These are phyloP conservation scores for Exophiala dermatitidis DNA, from an alignment of 2,329 filamentous ascomycete species.

Conservation along the genomic window DNA sequence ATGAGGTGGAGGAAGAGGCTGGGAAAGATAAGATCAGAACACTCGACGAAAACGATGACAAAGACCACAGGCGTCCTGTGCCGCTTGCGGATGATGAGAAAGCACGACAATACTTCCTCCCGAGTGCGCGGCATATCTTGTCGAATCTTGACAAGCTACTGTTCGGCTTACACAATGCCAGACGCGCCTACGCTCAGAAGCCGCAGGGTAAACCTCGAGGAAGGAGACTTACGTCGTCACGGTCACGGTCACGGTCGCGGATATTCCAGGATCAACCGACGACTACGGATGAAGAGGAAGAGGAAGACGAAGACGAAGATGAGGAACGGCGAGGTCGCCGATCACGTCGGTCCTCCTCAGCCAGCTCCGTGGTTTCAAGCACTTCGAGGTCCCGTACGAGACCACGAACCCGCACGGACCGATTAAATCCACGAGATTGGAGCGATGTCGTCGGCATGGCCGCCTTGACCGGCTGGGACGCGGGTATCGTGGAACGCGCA, in stretches of 20 bases:
- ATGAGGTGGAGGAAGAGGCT: constrained; percentile 16
- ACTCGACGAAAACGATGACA: constrained; percentile 14
- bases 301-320: background rate
- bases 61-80: constrained; percentile 38
- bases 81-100: constrained; percentile 64
- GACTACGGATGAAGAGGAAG: too few species aligned
- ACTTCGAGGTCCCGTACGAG: background rate
- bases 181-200: constrained; percentile 43
- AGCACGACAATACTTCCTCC: constrained; percentile 58
- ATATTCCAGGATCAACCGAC: too few species aligned
- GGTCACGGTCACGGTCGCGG: too few species aligned
- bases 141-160: constrained; percentile 63
- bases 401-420: constrained; percentile 9
- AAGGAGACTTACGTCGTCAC: background rate
- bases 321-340: background rate
- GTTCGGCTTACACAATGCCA: constrained; percentile 60
- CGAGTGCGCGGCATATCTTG: constrained; percentile 64
- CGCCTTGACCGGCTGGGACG: constrained; percentile 62
- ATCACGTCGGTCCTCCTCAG: constrained; percentile 6
- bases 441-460: constrained; percentile 75
- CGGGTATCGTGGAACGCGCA: constrained; percentile 57
- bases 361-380: constrained; percentile 4
- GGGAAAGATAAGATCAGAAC: constrained; percentile 24
- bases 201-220: constrained; percentile 10
- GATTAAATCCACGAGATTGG: constrained; percentile 61